Conservation (phyloP, 225 moss, liverwort and hornwort genomes). For the Bryoerythrophyllum caledonicum region DNA sequence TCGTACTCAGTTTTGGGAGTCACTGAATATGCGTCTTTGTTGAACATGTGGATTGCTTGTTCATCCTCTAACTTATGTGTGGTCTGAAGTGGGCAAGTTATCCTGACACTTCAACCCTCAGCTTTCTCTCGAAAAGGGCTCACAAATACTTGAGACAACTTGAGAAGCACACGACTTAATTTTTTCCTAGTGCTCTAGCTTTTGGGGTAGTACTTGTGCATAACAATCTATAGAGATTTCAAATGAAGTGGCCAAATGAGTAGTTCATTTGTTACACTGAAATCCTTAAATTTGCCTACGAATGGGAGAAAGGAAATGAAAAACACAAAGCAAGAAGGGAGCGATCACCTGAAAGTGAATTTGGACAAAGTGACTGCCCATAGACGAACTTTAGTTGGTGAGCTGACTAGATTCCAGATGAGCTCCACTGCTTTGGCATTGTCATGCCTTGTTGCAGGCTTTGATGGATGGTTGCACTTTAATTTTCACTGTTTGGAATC, state of each 20-base stretch:
- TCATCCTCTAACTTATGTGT: neutral
- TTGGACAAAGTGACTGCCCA: neutral
- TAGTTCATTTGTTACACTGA: neutral
- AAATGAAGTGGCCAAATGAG: neutral
- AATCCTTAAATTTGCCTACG: neutral
- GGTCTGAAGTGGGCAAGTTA: neutral
- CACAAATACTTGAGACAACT: too few relatives aligned
- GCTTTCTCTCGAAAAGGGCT: neutral
- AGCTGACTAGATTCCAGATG: neutral
- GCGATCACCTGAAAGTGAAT: neutral
- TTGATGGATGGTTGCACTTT: neutral
- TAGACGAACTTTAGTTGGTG: conserved; percentile 18
- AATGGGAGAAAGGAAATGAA: neutral
- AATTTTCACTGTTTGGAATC: neutral
- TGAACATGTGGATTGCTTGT: neutral
- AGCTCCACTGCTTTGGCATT: neutral
- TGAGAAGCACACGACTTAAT: too few relatives aligned
- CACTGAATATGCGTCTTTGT: neutral
- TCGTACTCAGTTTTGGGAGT: too few relatives aligned
- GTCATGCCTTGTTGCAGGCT: neutral
- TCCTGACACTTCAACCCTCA: neutral
- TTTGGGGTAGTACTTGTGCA: neutral
- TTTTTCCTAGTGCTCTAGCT: neutral
- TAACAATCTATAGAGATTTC: neutral
- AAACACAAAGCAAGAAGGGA: neutral